Conservation (phyloP, 2,329 filamentous ascomycete species). For the Fusarium mexicanum region DNA sequence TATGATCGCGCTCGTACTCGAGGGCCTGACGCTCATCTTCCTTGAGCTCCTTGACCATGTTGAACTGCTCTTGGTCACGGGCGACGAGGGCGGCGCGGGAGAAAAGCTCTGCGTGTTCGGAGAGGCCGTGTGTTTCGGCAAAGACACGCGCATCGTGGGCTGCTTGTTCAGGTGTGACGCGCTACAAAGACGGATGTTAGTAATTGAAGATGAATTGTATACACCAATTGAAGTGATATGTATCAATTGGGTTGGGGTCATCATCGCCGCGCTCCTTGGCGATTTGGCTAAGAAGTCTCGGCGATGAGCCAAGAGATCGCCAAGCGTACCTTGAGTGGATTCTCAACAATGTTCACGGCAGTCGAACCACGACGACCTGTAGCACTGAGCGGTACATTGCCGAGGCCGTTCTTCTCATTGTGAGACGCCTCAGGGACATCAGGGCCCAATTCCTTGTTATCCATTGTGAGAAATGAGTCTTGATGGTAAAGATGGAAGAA, state of each 20-base stretch:
- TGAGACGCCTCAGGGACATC: slow-evolving; percentile 16
- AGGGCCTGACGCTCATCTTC: slow-evolving; percentile 50
- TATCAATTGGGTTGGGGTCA: neutral
- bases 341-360: slow-evolving; percentile 19
- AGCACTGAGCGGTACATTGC: neutral
- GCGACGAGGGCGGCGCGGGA: slow-evolving; percentile 52
- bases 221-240: neutral
- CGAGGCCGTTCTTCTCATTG: neutral
- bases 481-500: neutral
- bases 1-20: slow-evolving; percentile 63
- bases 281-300: neutral
- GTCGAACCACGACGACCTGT: slow-evolving; percentile 14
- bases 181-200: slow-evolving; percentile 12
- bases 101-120: slow-evolving; percentile 57
- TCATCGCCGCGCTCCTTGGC: neutral
- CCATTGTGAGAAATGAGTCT: neutral
- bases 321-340: slow-evolving; percentile 24
- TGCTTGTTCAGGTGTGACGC: slow-evolving; percentile 38
- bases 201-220: neutral
- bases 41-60: slow-evolving; percentile 41
- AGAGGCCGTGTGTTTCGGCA: slow-evolving; percentile 59
- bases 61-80: slow-evolving; percentile 43
- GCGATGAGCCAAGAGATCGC: slow-evolving; percentile 13
- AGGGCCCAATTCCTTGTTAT: slow-evolving; percentile 16
- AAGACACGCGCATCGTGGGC: slow-evolving; percentile 58